Evolutionary conservation across 2,329 filamentous ascomycete genomes (phyloP).

Genomic region (Cordyceps cicadae): DNA sequence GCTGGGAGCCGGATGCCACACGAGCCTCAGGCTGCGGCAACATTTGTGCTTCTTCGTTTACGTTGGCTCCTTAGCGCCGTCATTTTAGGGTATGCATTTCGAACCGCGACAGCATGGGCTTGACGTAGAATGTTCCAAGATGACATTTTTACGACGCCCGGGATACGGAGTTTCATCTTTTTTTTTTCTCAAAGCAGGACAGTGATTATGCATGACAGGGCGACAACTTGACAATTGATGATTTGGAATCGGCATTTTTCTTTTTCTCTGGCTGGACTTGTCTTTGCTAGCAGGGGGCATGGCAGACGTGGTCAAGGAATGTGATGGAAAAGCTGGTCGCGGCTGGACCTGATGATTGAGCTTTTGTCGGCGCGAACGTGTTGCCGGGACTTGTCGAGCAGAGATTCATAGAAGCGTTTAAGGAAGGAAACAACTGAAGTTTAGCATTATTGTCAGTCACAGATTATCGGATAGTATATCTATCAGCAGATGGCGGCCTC

Average conservation of each 20-base stretch:
- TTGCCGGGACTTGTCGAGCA: not conserved
- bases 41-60: not conserved
- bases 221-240: not conserved
- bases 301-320: not conserved
- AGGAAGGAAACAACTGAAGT: not conserved
- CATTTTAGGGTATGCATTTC: not conserved
- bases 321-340: not conserved
- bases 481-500: not conserved
- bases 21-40: not conserved
- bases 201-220: not conserved
- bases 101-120: not conserved
- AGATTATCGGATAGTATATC: not conserved
- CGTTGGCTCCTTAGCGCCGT: not conserved
- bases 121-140: not conserved
- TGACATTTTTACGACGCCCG: conserved; percentile 3
- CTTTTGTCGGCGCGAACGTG: not conserved
- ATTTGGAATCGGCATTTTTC: not conserved
- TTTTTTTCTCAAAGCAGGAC: not conserved
- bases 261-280: not conserved
- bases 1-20: too few relatives aligned
- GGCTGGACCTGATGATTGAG: not conserved
- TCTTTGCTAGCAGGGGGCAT: not conserved
- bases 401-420: not conserved
- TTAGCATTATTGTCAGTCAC: not conserved
- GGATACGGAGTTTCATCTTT: conserved; percentile 1